Evolutionary conservation across 192 early-diverging fungal genomes (phyloP), one percentile per base, ranked within the genome.

Genomic region (Dissophora ornata): DNA sequence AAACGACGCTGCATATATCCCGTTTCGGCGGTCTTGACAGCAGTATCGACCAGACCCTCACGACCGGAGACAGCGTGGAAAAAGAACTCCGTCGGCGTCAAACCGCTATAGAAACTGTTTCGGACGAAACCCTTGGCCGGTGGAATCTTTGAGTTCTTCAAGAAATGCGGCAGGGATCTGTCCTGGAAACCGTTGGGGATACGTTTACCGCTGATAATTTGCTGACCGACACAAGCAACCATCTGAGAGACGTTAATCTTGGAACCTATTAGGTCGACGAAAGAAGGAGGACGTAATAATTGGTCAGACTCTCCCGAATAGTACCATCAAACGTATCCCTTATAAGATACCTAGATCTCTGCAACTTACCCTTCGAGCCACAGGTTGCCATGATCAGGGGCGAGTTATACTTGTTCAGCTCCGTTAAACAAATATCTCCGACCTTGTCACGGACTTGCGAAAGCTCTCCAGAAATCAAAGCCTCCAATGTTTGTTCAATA

Each of bases 181-280:
- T 99, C 96, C 41, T 92, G 92, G 77, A 99, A 99, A 49, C 98
- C 98, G 79, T 98, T 89, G 15, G 93, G 93, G 75, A 99, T 94
- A 88, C 98, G 96, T 60, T 83, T 91, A 50, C 95, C 94, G 77
- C 91, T 94, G 79, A 99, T 95, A 90, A 98, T 98, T 77, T 99
- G 98, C 83, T 99, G 98, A 66, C 97, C 98, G 62, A 99, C 98
- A 90, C 96, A 97, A 61, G 97, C 96, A 70, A 98, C 95, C 98
- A 99, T 99, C 78, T 99, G 98, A 26, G 94, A 98, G 66, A 98
- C 97, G 85, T 99, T 99, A 80, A 96, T 89, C 45, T 93, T 88
- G 48, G 96, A 98, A 68, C 98, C 90, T 91, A 71, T 26, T 7
- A 58, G 0, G 4, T 44, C 5, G 8, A 32, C 26, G 32, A 53